phyloP scores from a whole-genome alignment of 1,284 basidiomycete species.

The Ceratobasidium sp. region DNA sequence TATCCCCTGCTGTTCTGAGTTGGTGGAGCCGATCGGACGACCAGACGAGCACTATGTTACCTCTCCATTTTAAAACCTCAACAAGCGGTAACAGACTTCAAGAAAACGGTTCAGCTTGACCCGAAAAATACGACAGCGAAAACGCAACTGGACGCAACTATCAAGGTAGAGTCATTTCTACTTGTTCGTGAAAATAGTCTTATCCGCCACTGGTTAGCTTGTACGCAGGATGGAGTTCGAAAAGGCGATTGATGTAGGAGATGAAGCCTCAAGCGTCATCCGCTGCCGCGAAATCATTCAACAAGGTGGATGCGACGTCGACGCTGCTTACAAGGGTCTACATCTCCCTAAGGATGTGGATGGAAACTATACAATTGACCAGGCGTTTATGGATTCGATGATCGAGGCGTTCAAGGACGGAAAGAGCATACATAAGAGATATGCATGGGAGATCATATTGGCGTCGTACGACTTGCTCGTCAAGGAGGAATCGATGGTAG shows the following conservation, averaged over 20 bases:
- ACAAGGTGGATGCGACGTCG: slow-evolving; percentile 82
- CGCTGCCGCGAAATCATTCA: slow-evolving; percentile 83
- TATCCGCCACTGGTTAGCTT: background rate
- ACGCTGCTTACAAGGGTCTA: slow-evolving; percentile 77
- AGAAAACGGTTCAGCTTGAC: slow-evolving; percentile 87
- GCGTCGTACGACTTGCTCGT: slow-evolving; percentile 84
- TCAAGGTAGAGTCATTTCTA: slow-evolving; percentile 66
- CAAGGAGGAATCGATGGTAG: slow-evolving; percentile 86
- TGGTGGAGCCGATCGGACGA: background rate
- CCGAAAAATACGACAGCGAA: slow-evolving; percentile 87
- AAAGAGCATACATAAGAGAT: slow-evolving; percentile 85
- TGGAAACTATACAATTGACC: slow-evolving; percentile 74
- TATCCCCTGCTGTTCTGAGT: background rate
- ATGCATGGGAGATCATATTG: slow-evolving; percentile 96
- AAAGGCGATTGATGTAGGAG: slow-evolving; percentile 93
- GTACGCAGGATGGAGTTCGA: slow-evolving; percentile 83
- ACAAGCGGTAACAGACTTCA: slow-evolving; percentile 87
- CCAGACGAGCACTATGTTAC: slow-evolving; percentile 90
- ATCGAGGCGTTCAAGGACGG: slow-evolving; percentile 93
- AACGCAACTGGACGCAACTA: slow-evolving; percentile 86
- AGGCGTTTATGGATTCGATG: slow-evolving; percentile 87
- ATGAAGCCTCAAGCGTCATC: slow-evolving; percentile 80
- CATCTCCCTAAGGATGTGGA: slow-evolving; percentile 62
- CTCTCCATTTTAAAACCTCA: slow-evolving; percentile 90
- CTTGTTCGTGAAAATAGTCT: background rate